Conservation (phyloP, 2,329 filamentous ascomycete species). For the Alternaria incomplexa region DNA sequence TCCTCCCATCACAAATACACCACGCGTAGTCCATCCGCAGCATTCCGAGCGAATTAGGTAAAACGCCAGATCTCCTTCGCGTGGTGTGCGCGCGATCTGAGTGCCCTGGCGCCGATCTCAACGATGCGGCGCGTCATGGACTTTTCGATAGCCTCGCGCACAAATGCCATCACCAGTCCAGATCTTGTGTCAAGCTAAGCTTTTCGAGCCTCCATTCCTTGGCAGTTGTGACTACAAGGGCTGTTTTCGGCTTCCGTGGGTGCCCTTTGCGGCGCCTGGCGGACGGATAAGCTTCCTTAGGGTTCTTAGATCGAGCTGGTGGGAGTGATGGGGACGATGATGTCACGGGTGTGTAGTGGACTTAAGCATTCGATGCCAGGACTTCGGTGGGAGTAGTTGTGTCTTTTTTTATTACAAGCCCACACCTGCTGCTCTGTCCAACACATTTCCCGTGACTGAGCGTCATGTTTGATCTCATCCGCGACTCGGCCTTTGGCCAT, state of each 20-base stretch:
- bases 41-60: background rate
- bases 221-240: background rate
- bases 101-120: constrained; percentile 9
- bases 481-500: constrained; percentile 37
- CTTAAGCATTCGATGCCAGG: constrained; percentile 6
- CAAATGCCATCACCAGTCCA: background rate
- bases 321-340: constrained; percentile 7
- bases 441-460: background rate
- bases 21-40: background rate
- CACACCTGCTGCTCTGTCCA: background rate
- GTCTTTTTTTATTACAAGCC: background rate
- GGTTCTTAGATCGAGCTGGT: background rate
- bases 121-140: constrained; percentile 16
- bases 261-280: background rate
- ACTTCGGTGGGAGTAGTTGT: background rate
- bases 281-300: background rate
- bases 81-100: constrained; percentile 9
- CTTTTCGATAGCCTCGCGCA: background rate
- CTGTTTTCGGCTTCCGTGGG: background rate
- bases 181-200: constrained; percentile 1
- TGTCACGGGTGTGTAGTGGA: constrained; percentile 3
- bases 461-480: constrained; percentile 26
- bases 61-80: background rate
- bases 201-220: constrained; percentile 2
- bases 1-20: background rate